Percentiles rank a stretch among this genome's conserved stretches.
These are phyloP conservation scores for Penicillium sp. DNA, from an alignment of 2,329 filamentous ascomycete genomes.

Conservation along the genomic window DNA sequence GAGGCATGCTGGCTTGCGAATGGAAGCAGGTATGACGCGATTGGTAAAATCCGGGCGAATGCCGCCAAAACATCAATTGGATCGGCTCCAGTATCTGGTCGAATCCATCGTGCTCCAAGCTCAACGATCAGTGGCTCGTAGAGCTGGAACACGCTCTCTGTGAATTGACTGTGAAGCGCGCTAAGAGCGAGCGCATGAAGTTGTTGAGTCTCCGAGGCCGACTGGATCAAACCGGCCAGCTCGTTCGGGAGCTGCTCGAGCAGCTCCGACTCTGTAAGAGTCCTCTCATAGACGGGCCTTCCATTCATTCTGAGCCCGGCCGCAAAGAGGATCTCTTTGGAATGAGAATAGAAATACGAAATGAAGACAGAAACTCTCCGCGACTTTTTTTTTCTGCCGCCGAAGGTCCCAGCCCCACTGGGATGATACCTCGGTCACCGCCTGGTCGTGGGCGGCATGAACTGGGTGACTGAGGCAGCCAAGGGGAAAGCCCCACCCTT, in stretches of 20 bases:
- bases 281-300: slow-evolving; percentile 42
- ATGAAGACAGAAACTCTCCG: slow-evolving; percentile 22
- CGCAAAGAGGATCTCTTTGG: slow-evolving; percentile 28
- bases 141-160: slow-evolving; percentile 65
- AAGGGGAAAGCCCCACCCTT: no score
- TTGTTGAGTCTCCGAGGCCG: slow-evolving; percentile 58
- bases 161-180: slow-evolving; percentile 63
- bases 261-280: slow-evolving; percentile 47
- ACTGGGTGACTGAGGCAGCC: slow-evolving; percentile 19
- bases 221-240: slow-evolving; percentile 60
- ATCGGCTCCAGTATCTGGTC: slow-evolving; percentile 29
- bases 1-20: slow-evolving; percentile 55
- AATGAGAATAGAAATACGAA: slow-evolving; percentile 8
- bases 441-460: slow-evolving; percentile 7
- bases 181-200: slow-evolving; percentile 65
- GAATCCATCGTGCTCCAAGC: slow-evolving; percentile 72
- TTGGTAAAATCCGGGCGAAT: slow-evolving; percentile 72
- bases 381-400: slow-evolving; percentile 34
- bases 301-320: slow-evolving; percentile 34
- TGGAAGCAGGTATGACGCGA: slow-evolving; percentile 71
- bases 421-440: slow-evolving; percentile 18
- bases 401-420: slow-evolving; percentile 25
- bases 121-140: slow-evolving; percentile 75
- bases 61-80: slow-evolving; percentile 54
- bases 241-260: slow-evolving; percentile 62